Evolutionary conservation across 139 green algal species (phyloP).

Genomic region (Chlorella sp.): DNA sequence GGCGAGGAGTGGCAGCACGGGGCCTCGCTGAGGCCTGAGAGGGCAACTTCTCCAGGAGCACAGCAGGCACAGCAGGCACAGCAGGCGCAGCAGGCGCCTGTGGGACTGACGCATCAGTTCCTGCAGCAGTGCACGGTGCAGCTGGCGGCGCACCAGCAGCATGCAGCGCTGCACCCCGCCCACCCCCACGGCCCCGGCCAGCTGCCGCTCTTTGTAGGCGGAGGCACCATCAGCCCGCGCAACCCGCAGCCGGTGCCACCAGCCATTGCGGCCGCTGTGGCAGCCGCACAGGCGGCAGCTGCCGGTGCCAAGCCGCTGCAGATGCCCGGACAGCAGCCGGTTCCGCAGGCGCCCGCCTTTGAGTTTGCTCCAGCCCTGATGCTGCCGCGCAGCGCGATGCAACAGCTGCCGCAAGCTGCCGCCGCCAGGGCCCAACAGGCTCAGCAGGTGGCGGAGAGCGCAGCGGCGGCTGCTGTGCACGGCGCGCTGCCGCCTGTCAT

Average conservation of each 20-base stretch:
- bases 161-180: background rate
- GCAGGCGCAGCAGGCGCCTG: background rate
- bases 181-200: too few relatives aligned
- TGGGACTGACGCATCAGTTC: background rate
- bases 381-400: background rate
- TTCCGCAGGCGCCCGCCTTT: too few relatives aligned
- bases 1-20: background rate
- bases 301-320: background rate
- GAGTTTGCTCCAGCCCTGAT: background rate
- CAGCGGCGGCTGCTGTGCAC: too few relatives aligned
- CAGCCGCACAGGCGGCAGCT: background rate
- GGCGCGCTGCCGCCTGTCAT: background rate
- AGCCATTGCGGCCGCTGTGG: background rate
- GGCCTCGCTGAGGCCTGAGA: background rate
- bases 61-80: background rate
- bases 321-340: background rate
- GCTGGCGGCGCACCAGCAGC: background rate
- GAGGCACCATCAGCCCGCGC: slow-evolving; percentile 18
- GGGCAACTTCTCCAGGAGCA: too few relatives aligned
- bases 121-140: slow-evolving; percentile 11
- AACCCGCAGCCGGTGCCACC: background rate
- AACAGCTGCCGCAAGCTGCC: background rate
- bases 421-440: background rate
- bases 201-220: slow-evolving; percentile 9
- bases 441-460: background rate